These are phyloP conservation scores for Cornus suecica DNA, from an alignment of 148 eudicot genomes.

Conservation along the genomic window DNA sequence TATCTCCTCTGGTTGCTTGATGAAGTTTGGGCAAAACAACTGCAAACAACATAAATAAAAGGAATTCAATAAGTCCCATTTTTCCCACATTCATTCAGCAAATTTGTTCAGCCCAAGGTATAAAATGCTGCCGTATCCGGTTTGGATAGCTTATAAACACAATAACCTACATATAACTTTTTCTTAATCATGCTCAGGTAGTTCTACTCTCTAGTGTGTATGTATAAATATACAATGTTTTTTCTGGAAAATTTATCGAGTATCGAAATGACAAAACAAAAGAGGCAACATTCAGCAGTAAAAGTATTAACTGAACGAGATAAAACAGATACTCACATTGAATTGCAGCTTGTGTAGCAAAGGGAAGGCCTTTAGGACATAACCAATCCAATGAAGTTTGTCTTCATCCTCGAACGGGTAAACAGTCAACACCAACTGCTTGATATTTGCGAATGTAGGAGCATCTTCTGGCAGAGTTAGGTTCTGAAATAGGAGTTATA, in stretches of 20 bases:
- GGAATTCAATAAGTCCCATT: too few species aligned
- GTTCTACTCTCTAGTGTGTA: too few species aligned
- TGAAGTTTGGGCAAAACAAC: slow-evolving; percentile 25
- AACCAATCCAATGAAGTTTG: slow-evolving; percentile 23
- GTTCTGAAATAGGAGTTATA: slow-evolving; percentile 16
- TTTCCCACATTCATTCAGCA: too few species aligned
- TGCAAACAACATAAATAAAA: background rate
- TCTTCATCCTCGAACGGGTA: slow-evolving; percentile 29
- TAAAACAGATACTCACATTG: slow-evolving; percentile 18
- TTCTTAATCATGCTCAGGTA: too few species aligned
- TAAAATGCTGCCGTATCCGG: too few species aligned
- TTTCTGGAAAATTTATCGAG: too few species aligned
- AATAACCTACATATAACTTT: too few species aligned
- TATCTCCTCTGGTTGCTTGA: slow-evolving; percentile 9
- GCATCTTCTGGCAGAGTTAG: slow-evolving; percentile 16
- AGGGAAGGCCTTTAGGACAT: slow-evolving; percentile 25
- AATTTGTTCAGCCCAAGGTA: too few species aligned
- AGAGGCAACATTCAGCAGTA: background rate
- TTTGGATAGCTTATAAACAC: too few species aligned
- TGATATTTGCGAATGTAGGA: slow-evolving; percentile 19
- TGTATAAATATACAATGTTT: too few species aligned
- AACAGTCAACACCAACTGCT: slow-evolving; percentile 21
- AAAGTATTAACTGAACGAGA: background rate
- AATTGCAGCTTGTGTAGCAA: slow-evolving; percentile 23
- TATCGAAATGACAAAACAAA: background rate